Percentiles rank a stretch among this genome's conserved stretches.
These are phyloP conservation scores for Zizania palustris DNA, from an alignment of 202 grass and related monocot species.

Conservation along the genomic window DNA sequence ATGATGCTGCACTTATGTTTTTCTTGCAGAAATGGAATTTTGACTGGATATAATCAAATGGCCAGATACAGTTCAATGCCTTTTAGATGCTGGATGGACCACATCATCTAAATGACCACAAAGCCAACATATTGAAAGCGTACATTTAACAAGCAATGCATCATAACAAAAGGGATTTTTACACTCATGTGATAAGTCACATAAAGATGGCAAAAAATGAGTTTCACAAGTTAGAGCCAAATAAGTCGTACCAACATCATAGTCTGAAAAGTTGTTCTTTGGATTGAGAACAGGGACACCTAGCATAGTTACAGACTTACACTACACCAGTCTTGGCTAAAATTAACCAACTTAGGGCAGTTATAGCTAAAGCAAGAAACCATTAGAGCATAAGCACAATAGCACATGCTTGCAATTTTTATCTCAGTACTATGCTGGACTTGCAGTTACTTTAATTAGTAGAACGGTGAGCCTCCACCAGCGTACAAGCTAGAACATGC, in stretches of 20 bases:
- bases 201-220: neutral
- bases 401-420: slow-evolving; percentile 22
- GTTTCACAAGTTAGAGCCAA: slow-evolving; percentile 1
- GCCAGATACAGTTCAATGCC: neutral
- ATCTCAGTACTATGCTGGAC: slow-evolving; percentile 4
- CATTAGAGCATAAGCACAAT: neutral
- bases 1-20: neutral
- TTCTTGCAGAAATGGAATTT: slow-evolving; percentile 13
- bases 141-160: slow-evolving; percentile 14
- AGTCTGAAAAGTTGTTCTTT: neutral
- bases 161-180: slow-evolving; percentile 13
- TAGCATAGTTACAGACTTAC: neutral
- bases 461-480: slow-evolving; percentile 18
- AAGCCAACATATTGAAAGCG: slow-evolving; percentile 14
- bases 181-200: neutral
- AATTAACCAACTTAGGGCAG: neutral
- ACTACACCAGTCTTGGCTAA: neutral
- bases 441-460: neutral
- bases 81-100: slow-evolving; percentile 17
- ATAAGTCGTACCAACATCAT: neutral
- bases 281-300: slow-evolving; percentile 8
- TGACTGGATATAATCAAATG: slow-evolving; percentile 20
- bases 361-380: slow-evolving; percentile 8
- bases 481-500: neutral
- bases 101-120: slow-evolving; percentile 19